Evolutionary conservation across 2,329 filamentous ascomycete genomes (phyloP).

Genomic region (Elsinoe perseae): DNA sequence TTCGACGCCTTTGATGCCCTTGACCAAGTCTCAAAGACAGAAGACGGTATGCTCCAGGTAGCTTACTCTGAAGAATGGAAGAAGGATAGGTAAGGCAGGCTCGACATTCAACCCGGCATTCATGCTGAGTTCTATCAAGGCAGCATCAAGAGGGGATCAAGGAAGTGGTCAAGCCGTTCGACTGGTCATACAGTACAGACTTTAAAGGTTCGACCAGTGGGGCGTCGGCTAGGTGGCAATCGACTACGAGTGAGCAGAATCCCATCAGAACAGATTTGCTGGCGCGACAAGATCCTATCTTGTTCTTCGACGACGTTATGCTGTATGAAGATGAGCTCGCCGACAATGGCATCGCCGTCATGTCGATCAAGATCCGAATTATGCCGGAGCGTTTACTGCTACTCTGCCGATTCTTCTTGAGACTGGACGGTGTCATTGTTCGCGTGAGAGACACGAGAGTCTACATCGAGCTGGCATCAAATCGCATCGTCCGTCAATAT

Average conservation of each 20-base stretch:
- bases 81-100: conserved; percentile 53
- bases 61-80: conserved; percentile 88
- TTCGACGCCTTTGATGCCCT: conserved; percentile 86
- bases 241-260: conserved; percentile 32
- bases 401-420: conserved; percentile 81
- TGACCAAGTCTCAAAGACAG: conserved; percentile 89
- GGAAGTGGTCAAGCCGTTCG: conserved; percentile 90
- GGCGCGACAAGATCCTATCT: conserved; percentile 80
- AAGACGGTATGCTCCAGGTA: conserved; percentile 81
- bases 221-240: conserved; percentile 22
- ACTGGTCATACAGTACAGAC: conserved; percentile 93
- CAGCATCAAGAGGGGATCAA: conserved; percentile 78
- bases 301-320: conserved; percentile 94
- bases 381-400: conserved; percentile 85
- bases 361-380: conserved; percentile 85
- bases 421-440: conserved; percentile 82
- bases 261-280: conserved; percentile 79
- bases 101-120: not conserved
- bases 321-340: conserved; percentile 97
- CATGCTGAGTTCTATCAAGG: conserved; percentile 13
- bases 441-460: conserved; percentile 83
- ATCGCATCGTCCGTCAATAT: conserved; percentile 80
- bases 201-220: conserved; percentile 63
- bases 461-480: conserved; percentile 77
- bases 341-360: conserved; percentile 88